Evolutionary conservation across 2,329 filamentous ascomycete genomes (phyloP).

Genomic region (Chaetomiaceae sp.): DNA sequence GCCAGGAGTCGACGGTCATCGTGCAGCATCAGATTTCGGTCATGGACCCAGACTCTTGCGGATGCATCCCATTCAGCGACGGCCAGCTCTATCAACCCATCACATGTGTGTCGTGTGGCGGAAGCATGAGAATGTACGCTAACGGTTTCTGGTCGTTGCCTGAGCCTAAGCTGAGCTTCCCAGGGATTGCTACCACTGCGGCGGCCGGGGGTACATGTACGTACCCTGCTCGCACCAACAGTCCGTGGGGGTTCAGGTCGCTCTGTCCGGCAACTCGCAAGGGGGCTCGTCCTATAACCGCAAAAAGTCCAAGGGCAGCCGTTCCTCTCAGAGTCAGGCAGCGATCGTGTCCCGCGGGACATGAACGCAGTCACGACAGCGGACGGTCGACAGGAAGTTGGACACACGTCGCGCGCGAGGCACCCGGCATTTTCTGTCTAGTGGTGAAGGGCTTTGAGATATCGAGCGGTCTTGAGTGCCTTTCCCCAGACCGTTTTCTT

Average conservation of each 20-base stretch:
- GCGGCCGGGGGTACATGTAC: not conserved
- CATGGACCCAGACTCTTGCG: slow-evolving; percentile 13
- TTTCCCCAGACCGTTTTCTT: too few species aligned
- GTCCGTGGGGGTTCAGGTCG: not conserved
- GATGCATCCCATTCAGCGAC: slow-evolving; percentile 6
- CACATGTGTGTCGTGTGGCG: slow-evolving; percentile 9
- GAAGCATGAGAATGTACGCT: slow-evolving; percentile 16
- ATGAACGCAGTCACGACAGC: not conserved
- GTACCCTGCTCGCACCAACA: not conserved
- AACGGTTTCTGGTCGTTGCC: not conserved
- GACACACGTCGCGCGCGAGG: too few species aligned
- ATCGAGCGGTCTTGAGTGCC: too few species aligned
- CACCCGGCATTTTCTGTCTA: too few species aligned
- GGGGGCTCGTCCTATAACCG: not conserved
- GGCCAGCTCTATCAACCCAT: slow-evolving; percentile 1
- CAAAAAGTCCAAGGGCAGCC: not conserved
- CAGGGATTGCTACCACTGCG: slow-evolving; percentile 3
- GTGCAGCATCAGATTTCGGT: not conserved
- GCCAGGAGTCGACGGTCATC: not conserved
- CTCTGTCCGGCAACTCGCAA: not conserved
- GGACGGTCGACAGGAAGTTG: too few species aligned
- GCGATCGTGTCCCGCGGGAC: not conserved
- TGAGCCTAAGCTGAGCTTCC: not conserved
- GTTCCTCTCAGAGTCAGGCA: not conserved
- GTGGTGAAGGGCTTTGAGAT: too few species aligned